These are phyloP conservation scores for Nannizziopsis arthrosporioides DNA, from an alignment of 2,329 filamentous ascomycete genomes.

Conservation along the genomic window DNA sequence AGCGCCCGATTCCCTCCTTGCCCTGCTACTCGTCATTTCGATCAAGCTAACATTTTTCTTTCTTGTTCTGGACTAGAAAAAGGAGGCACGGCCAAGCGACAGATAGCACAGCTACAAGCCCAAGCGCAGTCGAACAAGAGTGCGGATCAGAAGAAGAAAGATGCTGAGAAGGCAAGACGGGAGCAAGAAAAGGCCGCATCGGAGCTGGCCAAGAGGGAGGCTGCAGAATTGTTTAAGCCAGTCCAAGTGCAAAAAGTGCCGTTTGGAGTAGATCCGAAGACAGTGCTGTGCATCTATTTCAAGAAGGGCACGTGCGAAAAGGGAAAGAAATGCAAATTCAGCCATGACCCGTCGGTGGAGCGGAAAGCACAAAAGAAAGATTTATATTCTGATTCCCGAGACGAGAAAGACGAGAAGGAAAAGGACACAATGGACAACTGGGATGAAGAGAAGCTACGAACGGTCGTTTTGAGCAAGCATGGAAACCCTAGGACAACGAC, in stretches of 20 bases:
- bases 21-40: neutral
- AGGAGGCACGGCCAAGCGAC: constrained; percentile 76
- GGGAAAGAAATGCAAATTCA: constrained; percentile 95
- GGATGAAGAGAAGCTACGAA: constrained; percentile 91
- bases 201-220: constrained; percentile 70
- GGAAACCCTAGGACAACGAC: constrained; percentile 91
- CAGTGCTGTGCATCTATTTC: constrained; percentile 88
- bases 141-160: constrained; percentile 78
- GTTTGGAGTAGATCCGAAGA: constrained; percentile 97
- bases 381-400: constrained; percentile 74
- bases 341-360: constrained; percentile 78
- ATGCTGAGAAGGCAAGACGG: constrained; percentile 50
- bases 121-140: constrained; percentile 62
- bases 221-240: constrained; percentile 73
- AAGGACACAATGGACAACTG: constrained; percentile 94
- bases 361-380: constrained; percentile 87
- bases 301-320: constrained; percentile 98
- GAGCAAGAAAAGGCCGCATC: constrained; percentile 86
- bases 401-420: constrained; percentile 56
- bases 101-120: constrained; percentile 71
- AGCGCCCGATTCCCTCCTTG: constrained; percentile 9
- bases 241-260: constrained; percentile 95
- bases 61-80: constrained; percentile 48
- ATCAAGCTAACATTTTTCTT: constrained; percentile 4
- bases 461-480: constrained; percentile 89